These are phyloP conservation scores for Aspergillus sp. DNA, from an alignment of 2,329 filamentous ascomycete species.

Conservation along the genomic window DNA sequence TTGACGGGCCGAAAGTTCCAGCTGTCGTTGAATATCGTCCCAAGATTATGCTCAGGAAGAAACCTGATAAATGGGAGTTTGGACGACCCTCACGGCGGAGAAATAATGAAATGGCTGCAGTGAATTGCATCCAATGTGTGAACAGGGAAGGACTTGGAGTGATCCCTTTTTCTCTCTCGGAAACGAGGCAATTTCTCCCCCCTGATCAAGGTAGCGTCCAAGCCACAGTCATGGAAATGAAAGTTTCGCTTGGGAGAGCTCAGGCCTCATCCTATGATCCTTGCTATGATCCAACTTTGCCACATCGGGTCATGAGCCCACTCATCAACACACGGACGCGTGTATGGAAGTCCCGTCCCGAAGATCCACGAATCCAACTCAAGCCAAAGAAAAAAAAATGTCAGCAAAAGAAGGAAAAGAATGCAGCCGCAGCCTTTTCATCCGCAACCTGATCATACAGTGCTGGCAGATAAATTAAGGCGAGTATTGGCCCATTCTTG, in stretches of 20 bases:
- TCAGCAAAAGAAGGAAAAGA: too few species aligned
- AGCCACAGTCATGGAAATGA: constrained; percentile 6
- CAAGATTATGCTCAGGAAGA: background rate
- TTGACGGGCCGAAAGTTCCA: constrained; percentile 17
- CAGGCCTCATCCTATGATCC: constrained; percentile 18
- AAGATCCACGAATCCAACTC: constrained; percentile 2
- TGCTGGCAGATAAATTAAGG: background rate
- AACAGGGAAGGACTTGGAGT: background rate
- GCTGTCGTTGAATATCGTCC: background rate
- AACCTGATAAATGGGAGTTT: background rate
- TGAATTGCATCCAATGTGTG: background rate
- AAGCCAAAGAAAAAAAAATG: background rate
- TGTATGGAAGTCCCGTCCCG: background rate
- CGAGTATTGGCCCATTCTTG: background rate
- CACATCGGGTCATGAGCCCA: constrained; percentile 6
- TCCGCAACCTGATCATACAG: background rate
- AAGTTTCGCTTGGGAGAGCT: constrained; percentile 13
- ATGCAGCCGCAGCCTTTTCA: background rate
- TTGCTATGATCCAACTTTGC: constrained; percentile 10
- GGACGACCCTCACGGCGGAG: background rate
- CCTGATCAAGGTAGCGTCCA: background rate
- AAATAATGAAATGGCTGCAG: background rate
- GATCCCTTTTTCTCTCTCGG: background rate
- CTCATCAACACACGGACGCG: background rate
- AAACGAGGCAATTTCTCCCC: background rate